Base-by-base conservation (phyloP, 202 grass and related monocot genomes). In the Carex sylvatica region DNA sequence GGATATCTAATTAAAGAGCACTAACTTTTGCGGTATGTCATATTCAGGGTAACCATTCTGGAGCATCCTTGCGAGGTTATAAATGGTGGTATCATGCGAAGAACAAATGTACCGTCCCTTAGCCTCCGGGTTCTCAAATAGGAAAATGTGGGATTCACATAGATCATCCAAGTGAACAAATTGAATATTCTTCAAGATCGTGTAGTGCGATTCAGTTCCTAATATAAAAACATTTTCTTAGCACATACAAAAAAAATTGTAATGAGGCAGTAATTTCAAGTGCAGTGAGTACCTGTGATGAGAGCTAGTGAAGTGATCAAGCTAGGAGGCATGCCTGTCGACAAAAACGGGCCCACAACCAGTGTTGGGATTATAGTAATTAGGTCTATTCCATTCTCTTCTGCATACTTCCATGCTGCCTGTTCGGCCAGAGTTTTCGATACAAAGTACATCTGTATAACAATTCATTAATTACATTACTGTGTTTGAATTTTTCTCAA, bases 111-210 rank as follows among this genome's bases (percentile, higher is more conserved):
- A 98, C 26, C 90, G 89, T 8, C 95, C 95, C 7, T 60, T 61
- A 23, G 92, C 89, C 4, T 84, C 80, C 1, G 90, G 90, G 76
- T 73, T 86, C 92, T 98, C 92, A 82, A 88, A 95, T 24, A 98
- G 88, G 84, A 78, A 98, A 15, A 94, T 67, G 58, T 93, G 86
- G 46, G 92, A 80, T 70, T 91, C 82, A 78, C 95, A 98, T 65
- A 98, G 95, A 87, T 98, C 95, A 78, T 95, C 92, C 72, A 95
- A 85, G 82, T 95, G 95, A 3, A 93, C 87, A 24, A 95, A 77
- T 80, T 98, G 92, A 61, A 91, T 74, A 66, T 87, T 89, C 82
- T 89, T 95, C 4, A 98, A 81, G 84, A 95, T 98, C 2, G 87
- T 92, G 83, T 91, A 93, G 78, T 98, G 95, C 4, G 87, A 64